Percentiles rank a stretch among this genome's conserved stretches.
Evolutionary conservation across 2,329 filamentous ascomycete genomes (phyloP).

Genomic region (Verticillium klebahnii): DNA sequence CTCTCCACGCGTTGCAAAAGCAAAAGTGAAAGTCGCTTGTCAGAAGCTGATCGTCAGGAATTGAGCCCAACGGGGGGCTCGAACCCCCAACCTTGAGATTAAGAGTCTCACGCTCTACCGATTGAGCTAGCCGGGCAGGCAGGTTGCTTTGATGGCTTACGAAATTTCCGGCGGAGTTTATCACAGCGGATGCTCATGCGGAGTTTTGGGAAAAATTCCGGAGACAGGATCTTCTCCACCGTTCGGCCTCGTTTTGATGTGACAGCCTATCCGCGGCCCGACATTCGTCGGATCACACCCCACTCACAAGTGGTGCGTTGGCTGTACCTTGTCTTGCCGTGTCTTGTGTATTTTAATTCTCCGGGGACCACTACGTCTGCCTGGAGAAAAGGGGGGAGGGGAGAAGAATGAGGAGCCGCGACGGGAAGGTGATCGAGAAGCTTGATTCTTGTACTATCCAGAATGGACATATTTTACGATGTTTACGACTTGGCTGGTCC

Average conservation of each 20-base stretch:
- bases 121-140: slow-evolving; percentile 58
- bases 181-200: background rate
- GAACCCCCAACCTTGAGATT: slow-evolving; percentile 55
- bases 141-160: background rate
- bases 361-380: too few species aligned
- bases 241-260: too few species aligned
- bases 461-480: background rate
- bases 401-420: background rate
- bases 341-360: background rate
- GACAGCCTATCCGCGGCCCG: too few species aligned
- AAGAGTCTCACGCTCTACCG: slow-evolving; percentile 71
- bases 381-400: background rate
- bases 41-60: background rate
- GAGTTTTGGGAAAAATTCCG: background rate
- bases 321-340: background rate
- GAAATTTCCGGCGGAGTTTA: background rate
- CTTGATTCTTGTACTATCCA: background rate
- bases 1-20: background rate
- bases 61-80: slow-evolving; percentile 18
- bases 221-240: background rate
- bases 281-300: too few species aligned
- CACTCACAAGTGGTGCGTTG: too few species aligned
- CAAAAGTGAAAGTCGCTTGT: background rate
- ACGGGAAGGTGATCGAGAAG: background rate
- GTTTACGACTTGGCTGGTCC: background rate